phyloP scores from a whole-genome alignment of 768 basidiomycete species.

The Astraeus odoratus region DNA sequence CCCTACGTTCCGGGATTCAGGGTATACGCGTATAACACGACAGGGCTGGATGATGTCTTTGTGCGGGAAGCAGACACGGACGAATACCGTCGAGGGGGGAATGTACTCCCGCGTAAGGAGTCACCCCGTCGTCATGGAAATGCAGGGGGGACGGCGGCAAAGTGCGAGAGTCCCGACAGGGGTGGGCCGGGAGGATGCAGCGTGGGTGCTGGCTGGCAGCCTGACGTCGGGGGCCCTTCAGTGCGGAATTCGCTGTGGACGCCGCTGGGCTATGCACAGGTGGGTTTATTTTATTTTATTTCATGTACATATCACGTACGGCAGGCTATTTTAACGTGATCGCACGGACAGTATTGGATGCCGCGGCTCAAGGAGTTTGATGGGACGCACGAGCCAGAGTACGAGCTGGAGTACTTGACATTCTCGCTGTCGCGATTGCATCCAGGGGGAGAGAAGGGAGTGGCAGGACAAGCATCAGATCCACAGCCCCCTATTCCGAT shows the following conservation, averaged over 20 bases:
- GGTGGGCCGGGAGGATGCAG: constrained; percentile 42
- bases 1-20: constrained; percentile 77
- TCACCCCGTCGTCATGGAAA: constrained; percentile 40
- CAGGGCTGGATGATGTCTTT: constrained; percentile 23
- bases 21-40: constrained; percentile 76
- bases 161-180: constrained; percentile 50
- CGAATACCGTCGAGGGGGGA: not conserved
- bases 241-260: constrained; percentile 62
- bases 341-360: constrained; percentile 75
- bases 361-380: constrained; percentile 46
- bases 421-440: constrained; percentile 40
- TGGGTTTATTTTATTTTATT: constrained; percentile 26
- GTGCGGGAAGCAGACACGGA: constrained; percentile 8
- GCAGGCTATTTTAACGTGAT: too few species aligned
- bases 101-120: constrained; percentile 5
- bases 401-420: constrained; percentile 77
- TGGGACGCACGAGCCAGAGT: constrained; percentile 47
- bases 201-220: constrained; percentile 42
- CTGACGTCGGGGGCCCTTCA: constrained; percentile 61
- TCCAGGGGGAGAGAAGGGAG: constrained; percentile 19
- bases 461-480: constrained; percentile 13
- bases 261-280: constrained; percentile 83
- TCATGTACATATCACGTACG: constrained; percentile 3
- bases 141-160: constrained; percentile 35
- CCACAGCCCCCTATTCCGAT: constrained; percentile 50